These are phyloP conservation scores for Mediolabrus comicus DNA, from an alignment of 108 stramenopile genomes.

Conservation along the genomic window DNA sequence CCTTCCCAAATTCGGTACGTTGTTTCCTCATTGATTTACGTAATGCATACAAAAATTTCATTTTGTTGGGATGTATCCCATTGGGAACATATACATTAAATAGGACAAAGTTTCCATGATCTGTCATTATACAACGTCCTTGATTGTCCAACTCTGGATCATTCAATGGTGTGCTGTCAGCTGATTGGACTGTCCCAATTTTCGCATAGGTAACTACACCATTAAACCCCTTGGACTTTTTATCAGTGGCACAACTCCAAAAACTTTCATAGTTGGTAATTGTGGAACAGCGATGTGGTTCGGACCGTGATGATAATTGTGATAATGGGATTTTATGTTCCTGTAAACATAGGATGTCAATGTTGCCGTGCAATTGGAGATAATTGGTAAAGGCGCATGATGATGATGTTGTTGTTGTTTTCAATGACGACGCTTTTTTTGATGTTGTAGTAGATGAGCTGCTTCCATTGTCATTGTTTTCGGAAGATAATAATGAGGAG, in stretches of 20 bases:
- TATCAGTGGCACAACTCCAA: slow-evolving; percentile 77
- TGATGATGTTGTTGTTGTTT: slow-evolving; percentile 7
- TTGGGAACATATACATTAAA: slow-evolving; percentile 95
- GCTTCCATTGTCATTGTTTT: not conserved
- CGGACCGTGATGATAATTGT: slow-evolving; percentile 61
- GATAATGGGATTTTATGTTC: slow-evolving; percentile 85
- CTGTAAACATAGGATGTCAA: slow-evolving; percentile 87
- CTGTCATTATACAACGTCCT: slow-evolving; percentile 89
- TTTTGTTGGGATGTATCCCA: slow-evolving; percentile 53
- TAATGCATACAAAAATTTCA: slow-evolving; percentile 84
- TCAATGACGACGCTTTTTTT: slow-evolving; percentile 7
- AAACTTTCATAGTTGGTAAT: slow-evolving; percentile 78
- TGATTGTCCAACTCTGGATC: slow-evolving; percentile 75
- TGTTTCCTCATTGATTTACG: slow-evolving; percentile 68
- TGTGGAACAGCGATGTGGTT: slow-evolving; percentile 61
- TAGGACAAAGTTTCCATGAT: slow-evolving; percentile 83
- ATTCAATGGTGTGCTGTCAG: slow-evolving; percentile 58
- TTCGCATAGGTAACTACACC: slow-evolving; percentile 89
- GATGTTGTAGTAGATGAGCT: not conserved
- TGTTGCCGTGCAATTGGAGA: slow-evolving; percentile 54
- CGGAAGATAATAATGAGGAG: not conserved
- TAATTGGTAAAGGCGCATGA: slow-evolving; percentile 41
- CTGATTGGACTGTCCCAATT: slow-evolving; percentile 48
- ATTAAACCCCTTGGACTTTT: slow-evolving; percentile 72
- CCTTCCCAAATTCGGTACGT: slow-evolving; percentile 54